Evolutionary conservation across 2,329 filamentous ascomycete species (phyloP).

Genomic region (Ophiostoma fasciatum): DNA sequence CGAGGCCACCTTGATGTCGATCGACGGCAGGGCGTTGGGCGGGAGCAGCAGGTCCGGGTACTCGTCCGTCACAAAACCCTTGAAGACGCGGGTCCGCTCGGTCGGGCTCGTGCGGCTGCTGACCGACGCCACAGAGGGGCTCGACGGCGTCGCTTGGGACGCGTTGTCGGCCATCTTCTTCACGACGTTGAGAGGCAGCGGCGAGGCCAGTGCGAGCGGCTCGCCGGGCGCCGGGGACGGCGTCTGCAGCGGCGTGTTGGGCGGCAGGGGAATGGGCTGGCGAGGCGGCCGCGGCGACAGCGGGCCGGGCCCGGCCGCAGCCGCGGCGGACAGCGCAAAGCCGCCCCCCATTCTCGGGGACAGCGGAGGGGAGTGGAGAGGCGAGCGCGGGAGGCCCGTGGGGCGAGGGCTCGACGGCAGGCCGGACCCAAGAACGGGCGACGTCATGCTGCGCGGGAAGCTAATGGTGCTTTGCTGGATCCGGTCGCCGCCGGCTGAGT

Average conservation of each 20-base stretch:
- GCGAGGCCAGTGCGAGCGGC: constrained; percentile 22
- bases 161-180: constrained; percentile 19
- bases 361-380: constrained; percentile 49
- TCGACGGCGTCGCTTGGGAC: constrained; percentile 15
- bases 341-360: constrained; percentile 41
- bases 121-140: constrained; percentile 7
- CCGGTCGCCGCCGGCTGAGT: too few relatives aligned
- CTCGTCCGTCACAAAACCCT: constrained; percentile 68
- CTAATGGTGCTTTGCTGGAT: constrained; percentile 3
- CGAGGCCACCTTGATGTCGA: constrained; percentile 77
- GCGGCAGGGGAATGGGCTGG: constrained; percentile 57
- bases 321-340: constrained; percentile 14
- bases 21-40: constrained; percentile 75
- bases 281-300: constrained; percentile 61
- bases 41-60: constrained; percentile 75
- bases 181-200: constrained; percentile 24
- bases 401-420: constrained; percentile 47
- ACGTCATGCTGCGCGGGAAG: constrained; percentile 14
- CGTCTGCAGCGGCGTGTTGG: constrained; percentile 51
- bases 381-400: constrained; percentile 30
- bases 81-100: constrained; percentile 44
- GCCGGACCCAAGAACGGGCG: constrained; percentile 40
- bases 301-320: constrained; percentile 11
- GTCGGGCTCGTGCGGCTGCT: constrained; percentile 23
- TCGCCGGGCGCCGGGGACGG: constrained; percentile 27